Base-by-base conservation (phyloP, 148 eudicot genomes). In the Cornus controversa region DNA sequence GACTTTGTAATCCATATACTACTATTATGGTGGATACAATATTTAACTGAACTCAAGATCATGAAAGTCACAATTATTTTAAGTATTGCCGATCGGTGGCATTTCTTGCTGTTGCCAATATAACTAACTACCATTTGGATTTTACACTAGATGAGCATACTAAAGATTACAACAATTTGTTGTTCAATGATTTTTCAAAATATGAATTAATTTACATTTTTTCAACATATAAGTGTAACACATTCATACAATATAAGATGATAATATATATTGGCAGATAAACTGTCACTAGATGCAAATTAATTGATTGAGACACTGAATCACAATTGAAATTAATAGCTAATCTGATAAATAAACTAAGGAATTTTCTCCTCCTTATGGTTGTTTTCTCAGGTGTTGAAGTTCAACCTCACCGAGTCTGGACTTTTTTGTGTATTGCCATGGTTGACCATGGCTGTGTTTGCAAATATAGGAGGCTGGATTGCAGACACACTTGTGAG, bases 401-500 rank as follows among this genome's bases (percentile, higher is more conserved):
- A 91, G 81, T 95, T 95, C 87, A 95, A 95, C 84, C 94, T 95
- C 73, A 95, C 92, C 57, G 98, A 95, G 75, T 95, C 99, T 54
- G 97, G 97, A 66, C 86, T 95, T 40, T 69, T 95, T 24, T 90
- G 96, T 79, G 99, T 93, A 75, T 77, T 95, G 65, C 99, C 99
- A 82, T 95, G 99, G 99, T 88, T 95, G 86, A 95, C 99, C 73
- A 93, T 93, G 99, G 99, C 99, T 47, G 78, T 91, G 50, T 95
- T 90, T 87, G 98, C 98, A 40, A 95, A 94, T 82, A 84, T 94
- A 77, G 98, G 98, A 80, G 97, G 98, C 40, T 95, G 98, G 98
- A 95, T 95, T 84, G 98, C 98, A 11, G 98, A 93, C 79, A 90
- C 96, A 58, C 94, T 95, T 75, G 87, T 95, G 50, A 95, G 90